Evolutionary conservation across 1,284 basidiomycete genomes (phyloP), one percentile per base, ranked within the genome.

Genomic region (Puccinia polysora): DNA sequence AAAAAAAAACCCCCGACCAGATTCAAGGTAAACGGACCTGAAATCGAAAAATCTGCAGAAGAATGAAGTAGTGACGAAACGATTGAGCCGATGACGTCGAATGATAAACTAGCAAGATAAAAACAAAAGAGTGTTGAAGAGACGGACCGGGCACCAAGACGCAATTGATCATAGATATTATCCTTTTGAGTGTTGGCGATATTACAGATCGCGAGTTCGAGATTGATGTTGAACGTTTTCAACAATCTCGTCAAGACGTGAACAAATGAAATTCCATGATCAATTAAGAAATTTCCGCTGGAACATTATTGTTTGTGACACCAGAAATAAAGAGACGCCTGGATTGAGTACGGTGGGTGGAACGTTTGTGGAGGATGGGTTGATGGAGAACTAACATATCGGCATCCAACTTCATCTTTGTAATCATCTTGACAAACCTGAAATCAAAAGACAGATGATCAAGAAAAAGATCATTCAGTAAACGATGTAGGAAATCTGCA

Each of bases 101-200:
- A 28, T 8, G 34, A 23, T n/a, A 34, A 32, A 23, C 6, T 18
- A 23, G 4, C 18, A 2, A 23, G 10, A n/a, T 12, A 25, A 62
- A 20, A 38, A 8, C 23, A 45, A 25, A 18, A 40, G 15, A n/a
- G 12, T n/a, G n/a, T n/a, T n/a, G n/a, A n/a, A n/a, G 5, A 55
- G n/a, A 28, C 64, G 12, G 25, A 68, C 65, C 65, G 20, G 30
- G 65, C 30, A 30, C 65, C 65, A 30, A 38, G 36, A 56, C 65
- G 52, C 28, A 68, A 53, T 58, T 68, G 65, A 56, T 68, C 65
- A 30, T 56, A 56, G 15, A 68, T 53, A n/a, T 56, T 28, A 36
- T 68, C 65, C 32, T 68, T 68, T 34, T 68, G 65, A 56, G 65
- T 68, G 34, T 68, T 68, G 0, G 65, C 65, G 14, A 68, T 56